phyloP scores from a whole-genome alignment of 257 asterid species.

The Salvia hispanica region DNA sequence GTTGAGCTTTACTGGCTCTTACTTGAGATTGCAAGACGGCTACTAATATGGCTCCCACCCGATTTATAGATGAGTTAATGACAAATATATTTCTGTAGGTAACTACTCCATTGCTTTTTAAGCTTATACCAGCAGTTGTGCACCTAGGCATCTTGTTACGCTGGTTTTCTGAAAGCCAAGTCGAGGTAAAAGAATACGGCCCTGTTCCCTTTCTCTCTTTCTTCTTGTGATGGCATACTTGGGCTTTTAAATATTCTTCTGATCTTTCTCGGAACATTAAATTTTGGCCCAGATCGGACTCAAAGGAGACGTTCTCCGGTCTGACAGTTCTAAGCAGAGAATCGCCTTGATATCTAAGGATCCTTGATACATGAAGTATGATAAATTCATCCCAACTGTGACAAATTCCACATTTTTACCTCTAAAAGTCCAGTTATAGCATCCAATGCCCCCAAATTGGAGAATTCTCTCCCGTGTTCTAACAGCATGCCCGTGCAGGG shows the following conservation, averaged over 20 bases:
- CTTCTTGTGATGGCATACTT: not conserved
- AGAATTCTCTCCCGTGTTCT: constrained; percentile 21
- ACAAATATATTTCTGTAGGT: constrained; percentile 51
- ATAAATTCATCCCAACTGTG: constrained; percentile 24
- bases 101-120: constrained; percentile 93
- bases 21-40: no score
- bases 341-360: constrained; percentile 78
- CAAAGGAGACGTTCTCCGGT: constrained; percentile 72
- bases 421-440: constrained; percentile 12
- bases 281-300: constrained; percentile 62
- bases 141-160: constrained; percentile 90
- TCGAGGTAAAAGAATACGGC: constrained; percentile 69
- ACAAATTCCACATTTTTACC: constrained; percentile 19
- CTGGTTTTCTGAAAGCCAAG: constrained; percentile 83
- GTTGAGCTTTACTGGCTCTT: no score
- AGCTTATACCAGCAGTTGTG: constrained; percentile 89
- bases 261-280: constrained; percentile 20
- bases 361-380: constrained; percentile 57
- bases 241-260: constrained; percentile 9
- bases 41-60: not conserved
- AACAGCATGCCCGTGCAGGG: constrained; percentile 24
- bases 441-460: no score
- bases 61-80: not conserved
- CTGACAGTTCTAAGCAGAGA: constrained; percentile 89
- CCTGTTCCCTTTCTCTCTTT: no score